Evolutionary conservation across 139 green algal species (phyloP), one percentile per base, ranked within the genome.

Genomic region (Micractinium conductrix): DNA sequence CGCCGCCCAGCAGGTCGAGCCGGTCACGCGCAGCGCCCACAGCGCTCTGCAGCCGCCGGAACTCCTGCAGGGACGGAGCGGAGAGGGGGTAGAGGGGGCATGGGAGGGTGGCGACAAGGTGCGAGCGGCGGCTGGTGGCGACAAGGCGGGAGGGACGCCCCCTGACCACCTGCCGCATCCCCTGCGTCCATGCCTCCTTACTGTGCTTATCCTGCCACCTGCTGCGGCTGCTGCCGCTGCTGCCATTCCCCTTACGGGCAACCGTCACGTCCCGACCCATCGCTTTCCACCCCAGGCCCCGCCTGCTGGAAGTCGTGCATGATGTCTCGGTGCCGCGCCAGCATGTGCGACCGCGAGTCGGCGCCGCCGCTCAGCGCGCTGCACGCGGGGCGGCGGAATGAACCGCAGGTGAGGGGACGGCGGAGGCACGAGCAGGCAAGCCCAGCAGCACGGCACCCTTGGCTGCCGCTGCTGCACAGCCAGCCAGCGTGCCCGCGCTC

Each of bases 241-340:
- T n/a, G n/a, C n/a, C n/a, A n/a, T n/a, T n/a, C n/a, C n/a, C n/a
- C n/a, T n/a, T n/a, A n/a, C n/a, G n/a, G n/a, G n/a, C n/a, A n/a
- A n/a, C n/a, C n/a, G n/a, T n/a, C n/a, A n/a, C n/a, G n/a, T n/a
- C n/a, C n/a, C n/a, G n/a, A n/a, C n/a, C n/a, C n/a, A n/a, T n/a
- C n/a, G n/a, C n/a, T n/a, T n/a, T n/a, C n/a, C n/a, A n/a, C n/a
- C n/a, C n/a, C n/a, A n/a, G n/a, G n/a, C n/a, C n/a, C n/a, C n/a
- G 90, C 93, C 90, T 98, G 94, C 21, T 88, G 92, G 87, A 93
- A 97, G 75, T 99, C 96, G 24, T 95, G 92, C 38, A 98, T 86
- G 38, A 99, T 98, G 87, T 99, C 96, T 24, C 94, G 88, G 90
- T 99, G 96, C 60, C 96, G 87, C 0, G 95, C 94, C 10, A 99